Conservation (phyloP, 1,284 basidiomycete genomes). For the Heterobasidion parviporum region DNA sequence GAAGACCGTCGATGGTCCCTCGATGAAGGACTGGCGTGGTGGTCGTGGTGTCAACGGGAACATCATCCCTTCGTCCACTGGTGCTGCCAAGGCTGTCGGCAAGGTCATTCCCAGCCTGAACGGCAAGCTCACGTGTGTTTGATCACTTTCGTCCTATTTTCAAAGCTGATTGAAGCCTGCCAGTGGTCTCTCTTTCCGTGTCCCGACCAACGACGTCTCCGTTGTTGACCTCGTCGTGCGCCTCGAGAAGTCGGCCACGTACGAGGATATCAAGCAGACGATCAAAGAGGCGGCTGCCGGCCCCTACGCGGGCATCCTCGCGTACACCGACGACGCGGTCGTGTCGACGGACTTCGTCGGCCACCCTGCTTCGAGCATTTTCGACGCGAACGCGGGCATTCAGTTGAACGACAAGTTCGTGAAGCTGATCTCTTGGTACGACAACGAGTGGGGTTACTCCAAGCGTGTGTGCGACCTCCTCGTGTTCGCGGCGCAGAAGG, state of each 20-base stretch:
- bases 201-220: conserved; percentile 95
- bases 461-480: conserved; percentile 90
- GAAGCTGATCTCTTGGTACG: conserved; percentile 95
- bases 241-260: conserved; percentile 79
- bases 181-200: conserved; percentile 95
- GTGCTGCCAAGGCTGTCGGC: conserved; percentile 98
- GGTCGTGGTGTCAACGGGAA: conserved; percentile 96
- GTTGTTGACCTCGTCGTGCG: conserved; percentile 97
- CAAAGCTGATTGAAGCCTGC: not conserved
- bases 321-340: conserved; percentile 91
- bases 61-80: conserved; percentile 99
- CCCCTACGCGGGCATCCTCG: conserved; percentile 76
- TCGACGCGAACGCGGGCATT: conserved; percentile 92
- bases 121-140: conserved; percentile 86
- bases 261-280: conserved; percentile 88
- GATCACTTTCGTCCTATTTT: not conserved
- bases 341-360: conserved; percentile 96
- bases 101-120: conserved; percentile 98
- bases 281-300: conserved; percentile 81
- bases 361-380: conserved; percentile 73
- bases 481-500: conserved; percentile 74
- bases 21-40: conserved; percentile 92
- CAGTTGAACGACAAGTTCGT: conserved; percentile 90
- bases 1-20: conserved; percentile 98
- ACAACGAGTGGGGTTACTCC: conserved; percentile 97